Evolutionary conservation across 148 eudicot species (phyloP), one percentile per base, ranked within the genome.

Genomic region (Rhododendron simsii): DNA sequence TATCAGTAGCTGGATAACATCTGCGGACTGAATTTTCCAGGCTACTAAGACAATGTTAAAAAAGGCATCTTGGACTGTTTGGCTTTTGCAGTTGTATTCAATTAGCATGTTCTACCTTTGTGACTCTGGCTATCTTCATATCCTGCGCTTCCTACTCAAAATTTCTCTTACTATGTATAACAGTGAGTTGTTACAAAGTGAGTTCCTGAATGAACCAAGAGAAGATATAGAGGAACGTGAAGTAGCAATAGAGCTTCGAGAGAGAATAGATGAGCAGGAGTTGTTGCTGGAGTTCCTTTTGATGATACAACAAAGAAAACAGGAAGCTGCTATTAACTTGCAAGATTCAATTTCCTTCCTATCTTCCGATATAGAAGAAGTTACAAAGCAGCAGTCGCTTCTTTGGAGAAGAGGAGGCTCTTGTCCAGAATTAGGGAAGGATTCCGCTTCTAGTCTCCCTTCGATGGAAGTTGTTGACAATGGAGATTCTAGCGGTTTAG

Each of bases 141-240:
- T 30, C 12, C 21, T 39, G 51, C 65, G 83, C 45, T 76, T 20
- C n/a, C 63, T 59, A 37, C 77, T n/a, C 57, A 83, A 47, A 78
- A 63, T 73, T 76, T 45, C 26, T 83, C 48, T 23, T 75, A 13
- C 44, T 41, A 20, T 80, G 7, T 75, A 47, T 88, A 85, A 61
- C 93, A 97, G 99, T 80, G 99, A 94, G 80, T 92, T 97, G 86
- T 84, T 97, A 91, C 92, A 94, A 93, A 97, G 98, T 88, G 94
- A 93, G 83, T 95, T 97, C 89, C 93, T 97, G 74, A 95, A 93
- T 87, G 95, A 92, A 81, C 92, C 93, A 57, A 91, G 94, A 89
- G 91, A 89, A 53, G 91, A 92, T 50, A 90, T 95, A 81, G 93
- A 92, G 78, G 99, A 95, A 84, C 95, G 96, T 30, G 95, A 95